A percentile compares a stretch with the other conserved stretches of the same genome.
These are phyloP conservation scores for Ambrosiella cleistominuta DNA, from an alignment of 2,329 filamentous ascomycete species.

Conservation along the genomic window DNA sequence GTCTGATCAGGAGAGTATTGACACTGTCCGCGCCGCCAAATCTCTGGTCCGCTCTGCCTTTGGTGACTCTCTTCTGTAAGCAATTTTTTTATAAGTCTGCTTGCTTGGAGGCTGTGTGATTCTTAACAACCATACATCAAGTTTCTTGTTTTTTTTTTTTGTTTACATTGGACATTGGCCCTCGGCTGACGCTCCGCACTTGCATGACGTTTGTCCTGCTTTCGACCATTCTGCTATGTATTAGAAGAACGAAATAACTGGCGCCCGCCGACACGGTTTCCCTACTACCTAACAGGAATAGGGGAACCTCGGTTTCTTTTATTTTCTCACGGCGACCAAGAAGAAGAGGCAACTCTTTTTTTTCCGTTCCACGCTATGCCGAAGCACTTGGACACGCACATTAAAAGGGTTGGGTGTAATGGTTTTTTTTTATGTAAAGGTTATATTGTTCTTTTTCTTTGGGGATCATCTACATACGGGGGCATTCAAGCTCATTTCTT, in stretches of 20 bases:
- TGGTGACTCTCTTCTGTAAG: conserved; percentile 70
- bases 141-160: neutral
- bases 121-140: neutral
- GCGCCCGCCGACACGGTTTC: conserved; percentile 1
- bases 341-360: conserved; percentile 13
- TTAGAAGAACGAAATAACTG: conserved; percentile 12
- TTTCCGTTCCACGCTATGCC: conserved; percentile 13
- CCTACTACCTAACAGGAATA: neutral
- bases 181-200: neutral
- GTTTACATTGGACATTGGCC: neutral
- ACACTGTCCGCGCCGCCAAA: conserved; percentile 81
- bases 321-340: conserved; percentile 1
- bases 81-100: neutral
- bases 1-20: conserved; percentile 42
- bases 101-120: neutral
- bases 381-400: conserved; percentile 13
- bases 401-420: conserved; percentile 9
- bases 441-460: conserved; percentile 8
- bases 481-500: neutral
- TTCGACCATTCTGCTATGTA: conserved; percentile 10
- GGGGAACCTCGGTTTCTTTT: neutral
- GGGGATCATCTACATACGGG: neutral
- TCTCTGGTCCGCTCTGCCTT: conserved; percentile 81
- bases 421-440: neutral
- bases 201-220: neutral